phyloP scores from a whole-genome alignment of 2,329 filamentous ascomycete species.

The Ilyonectria sp. region DNA sequence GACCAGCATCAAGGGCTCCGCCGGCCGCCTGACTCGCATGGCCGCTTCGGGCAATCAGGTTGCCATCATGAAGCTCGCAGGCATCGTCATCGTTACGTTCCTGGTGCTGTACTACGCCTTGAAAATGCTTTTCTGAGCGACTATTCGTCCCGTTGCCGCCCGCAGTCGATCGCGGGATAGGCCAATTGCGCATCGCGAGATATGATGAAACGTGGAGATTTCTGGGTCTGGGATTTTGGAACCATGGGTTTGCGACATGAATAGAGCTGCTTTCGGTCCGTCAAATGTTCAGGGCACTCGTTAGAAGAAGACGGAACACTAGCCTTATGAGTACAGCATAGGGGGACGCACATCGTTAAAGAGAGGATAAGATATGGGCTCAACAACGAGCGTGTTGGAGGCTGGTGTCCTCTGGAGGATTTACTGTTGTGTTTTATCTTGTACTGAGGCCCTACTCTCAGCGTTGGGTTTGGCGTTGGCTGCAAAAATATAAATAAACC shows the following conservation, averaged over 20 bases:
- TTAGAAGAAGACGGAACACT: slow-evolving; percentile 19
- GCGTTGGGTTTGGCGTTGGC: slow-evolving; percentile 31
- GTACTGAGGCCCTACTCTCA: slow-evolving; percentile 12
- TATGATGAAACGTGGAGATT: slow-evolving; percentile 15
- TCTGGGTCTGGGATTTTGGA: neutral
- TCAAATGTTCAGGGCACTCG: neutral
- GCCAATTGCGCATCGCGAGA: slow-evolving; percentile 4
- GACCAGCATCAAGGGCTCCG: slow-evolving; percentile 86
- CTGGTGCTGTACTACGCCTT: slow-evolving; percentile 83
- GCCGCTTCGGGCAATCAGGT: slow-evolving; percentile 91
- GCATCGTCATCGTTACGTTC: slow-evolving; percentile 81
- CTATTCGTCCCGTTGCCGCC: neutral
- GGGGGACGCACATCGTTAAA: neutral
- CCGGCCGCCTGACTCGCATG: slow-evolving; percentile 88
- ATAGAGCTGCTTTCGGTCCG: slow-evolving; percentile 6
- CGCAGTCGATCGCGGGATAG: neutral
- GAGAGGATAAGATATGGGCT: slow-evolving; percentile 10
- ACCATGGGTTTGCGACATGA: neutral
- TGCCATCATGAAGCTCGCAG: slow-evolving; percentile 90
- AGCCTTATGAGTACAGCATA: neutral
- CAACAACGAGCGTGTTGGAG: neutral
- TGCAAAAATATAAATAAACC: slow-evolving; percentile 20
- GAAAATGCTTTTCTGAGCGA: slow-evolving; percentile 71
- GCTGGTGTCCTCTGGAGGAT: slow-evolving; percentile 20
- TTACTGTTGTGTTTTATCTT: slow-evolving; percentile 11